Evolutionary conservation across 495 filamentous ascomycete species (phyloP), one percentile per base, ranked within the genome.

Genomic region (Tuber borchii): DNA sequence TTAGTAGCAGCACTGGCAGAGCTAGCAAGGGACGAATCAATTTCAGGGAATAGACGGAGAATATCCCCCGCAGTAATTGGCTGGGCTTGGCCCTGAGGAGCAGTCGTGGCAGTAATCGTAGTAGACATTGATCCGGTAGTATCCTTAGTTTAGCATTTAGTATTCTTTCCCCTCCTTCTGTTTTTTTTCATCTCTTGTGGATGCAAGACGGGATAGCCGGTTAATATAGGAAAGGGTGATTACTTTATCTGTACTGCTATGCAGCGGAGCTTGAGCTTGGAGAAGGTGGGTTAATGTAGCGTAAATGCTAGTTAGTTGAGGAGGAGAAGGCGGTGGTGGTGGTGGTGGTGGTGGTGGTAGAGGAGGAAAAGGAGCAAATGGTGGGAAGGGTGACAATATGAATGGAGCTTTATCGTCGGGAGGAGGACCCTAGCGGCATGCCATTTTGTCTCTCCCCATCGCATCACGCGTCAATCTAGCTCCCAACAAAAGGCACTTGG

Each of bases 1-100:
- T 84, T 84, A 45, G 46, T 45, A 43, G 42, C 26, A 51, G 74
- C 42, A 48, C 48, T 76, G 6, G 81, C 71, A 31, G 82, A 75
- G 43, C 83, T 80, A 69, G 89, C 88, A 46, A 94, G 90, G 74
- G 89, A 90, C n/a, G 93, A 94, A 85, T 97, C 93, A 83, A 99
- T 96, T 76, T 98, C 95, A 43, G 95, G 95, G 85, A 99, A 98
- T 51, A 98, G 88, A 65, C 89, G 91, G 76, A 95, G 87, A 72
- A 98, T 91, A 77, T 92, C 94, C 72, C 95, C 90, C 14, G 94
- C 94, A 48, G 93, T 95, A 79, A 97, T 93, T 37, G 87, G 85
- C 74, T 86, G 84, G 51, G 69, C 46, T 82, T 78, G 83, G 31
- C 56, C 14, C 56, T 31, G 84, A 26, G 84, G 78, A 40, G 82